Evolutionary conservation across 305 asterid species (phyloP), one percentile per base, ranked within the genome.

Genomic region (Euphrasia arctica): DNA sequence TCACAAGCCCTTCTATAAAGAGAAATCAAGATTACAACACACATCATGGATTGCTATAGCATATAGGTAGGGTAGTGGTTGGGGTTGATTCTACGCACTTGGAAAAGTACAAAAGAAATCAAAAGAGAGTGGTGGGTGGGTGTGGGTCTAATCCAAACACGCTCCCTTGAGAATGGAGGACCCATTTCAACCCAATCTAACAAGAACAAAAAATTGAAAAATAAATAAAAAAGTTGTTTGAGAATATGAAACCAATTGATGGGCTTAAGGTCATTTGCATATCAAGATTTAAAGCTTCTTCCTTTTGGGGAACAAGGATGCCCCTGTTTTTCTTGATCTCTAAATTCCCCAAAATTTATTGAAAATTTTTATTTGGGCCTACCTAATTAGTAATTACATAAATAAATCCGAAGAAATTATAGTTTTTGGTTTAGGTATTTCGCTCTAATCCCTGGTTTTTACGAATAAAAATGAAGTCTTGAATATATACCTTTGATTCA

Each of bases 291-390:
- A 49, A 70, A 69, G 73, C 63, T 85, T 77, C 88, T 75, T 79
- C 93, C 95, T 73, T 73, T 70, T 54, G 80, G 89, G 93, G 82
- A 85, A 82, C 95, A 81, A 49, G 59, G 45, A 29, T 5, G 1
- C 47, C 60, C 54, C 63, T 57, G 5, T 11, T 5, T 22, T 54
- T 8, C 5, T 18, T 54, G 8, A 18, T 9, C 27, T 48, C 14
- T 10, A 48, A 48, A 48, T 48, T 36, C 8, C 55, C 25, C 8
- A 13, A 13, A 50, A 50, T 50, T 25, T 13, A 5, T 50, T 50
- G 11, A n/a, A 13, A 50, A 1, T 3, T 12, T 50, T 50, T 49
- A 0, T 14, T 50, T 50, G 22, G 28, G 55, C 22, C 55, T 15
- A 50, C 55, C 8, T 15, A 3, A 49, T 6, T 36, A 8, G 22